Base-by-base conservation (phyloP, 78 protist species). In the Mastigamoeba balamuthi region DNA sequence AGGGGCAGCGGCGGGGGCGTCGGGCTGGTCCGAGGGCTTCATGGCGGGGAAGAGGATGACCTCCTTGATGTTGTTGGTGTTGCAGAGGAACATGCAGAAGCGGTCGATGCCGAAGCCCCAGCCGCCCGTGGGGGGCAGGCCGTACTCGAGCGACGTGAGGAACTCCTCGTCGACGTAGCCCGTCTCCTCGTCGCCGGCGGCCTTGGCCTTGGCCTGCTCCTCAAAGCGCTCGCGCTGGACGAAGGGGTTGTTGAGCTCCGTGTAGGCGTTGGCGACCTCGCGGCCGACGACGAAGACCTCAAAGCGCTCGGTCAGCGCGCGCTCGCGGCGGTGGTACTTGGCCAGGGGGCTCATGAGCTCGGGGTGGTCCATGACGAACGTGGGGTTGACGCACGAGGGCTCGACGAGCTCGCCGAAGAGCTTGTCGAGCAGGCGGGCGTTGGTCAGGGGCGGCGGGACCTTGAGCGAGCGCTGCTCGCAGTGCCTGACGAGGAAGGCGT, bases 31-130 rank as follows among this genome's bases (percentile, higher is more conserved):
- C 33, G 58, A 25, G 33, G 58, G 58, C 91, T 89, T 91, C 99
- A 99, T 95, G 30, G 99, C 98, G n/a, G 99, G 99, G 97, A 98
- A 99, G 40, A 95, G 87, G n/a, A 97, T 78, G 10, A 96, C 98
- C 82, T 97, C 99, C 91, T 81, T 97, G 95, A 99, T 98, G 82
- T 89, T 93, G 68, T 52, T 68, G 33, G 83, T 27, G 79, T 92
- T 92, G 27, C 99, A 77, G 58, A 99, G 66, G 44, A 99, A 53
- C 99, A 99, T 99, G 44, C 72, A 35, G 66, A 98, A 72, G 36
- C 99, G 85, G 85, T 98, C 99, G 70, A 99, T 84, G 53, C 99
- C 99, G 53, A 98, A n/a, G 63, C 99, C 99, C 92, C 94, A 96
- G 4, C 99, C 99, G 38, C 82, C 99, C 30, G 99, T 97, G 43